Evolutionary conservation across 169 alveolate genomes (phyloP), one percentile per base, ranked within the genome.

Genomic region (Babesia bovis): DNA sequence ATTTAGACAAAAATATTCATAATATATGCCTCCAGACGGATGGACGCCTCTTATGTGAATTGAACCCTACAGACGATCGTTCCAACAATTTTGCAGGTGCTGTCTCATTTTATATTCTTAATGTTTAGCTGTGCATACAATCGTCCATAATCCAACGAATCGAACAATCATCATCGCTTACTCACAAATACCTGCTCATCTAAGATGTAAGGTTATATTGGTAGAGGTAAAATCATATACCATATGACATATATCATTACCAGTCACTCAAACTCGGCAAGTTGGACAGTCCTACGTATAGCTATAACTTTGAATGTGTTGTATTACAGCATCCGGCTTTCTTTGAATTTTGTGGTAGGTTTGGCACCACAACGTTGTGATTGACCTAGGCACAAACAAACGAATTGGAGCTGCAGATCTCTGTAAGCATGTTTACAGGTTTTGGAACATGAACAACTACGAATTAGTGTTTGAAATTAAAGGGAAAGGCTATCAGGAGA

Each of bases 361-460:
- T 40, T 19, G 26, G 35, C 28, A 23, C 41, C 17, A 25, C 23
- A 19, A 4, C 19, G 58, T 19, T 35, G 32, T 4, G 35, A 35
- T 49, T 23, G 32, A 26, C 32, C 21, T 66, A 86, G 92, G 82
- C 40, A 73, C 78, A 21, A 87, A 87, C 58, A 81, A 84, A 47
- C 77, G 92, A 44, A 87, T 87, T 25, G 92, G 90, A 12, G 92
- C 90, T 6, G 92, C 92, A 6, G 86, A 87, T 50, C 59, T 87
- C 49, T 69, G 61, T 61, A 74, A 84, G 26, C 77, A 87, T 51
- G 82, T 78, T 35, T 87, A 87, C 55, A 71, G 89, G 35, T 87
- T 87, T 53, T 87, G 92, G 92, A 44, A 68, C 36, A 77, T 77
- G 86, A 57, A 26, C 38, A 77, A 45, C 26, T 77, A 77, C 38